Conservation (phyloP, 1,284 basidiomycete genomes). For the Pseudozyma hubeiensis region DNA sequence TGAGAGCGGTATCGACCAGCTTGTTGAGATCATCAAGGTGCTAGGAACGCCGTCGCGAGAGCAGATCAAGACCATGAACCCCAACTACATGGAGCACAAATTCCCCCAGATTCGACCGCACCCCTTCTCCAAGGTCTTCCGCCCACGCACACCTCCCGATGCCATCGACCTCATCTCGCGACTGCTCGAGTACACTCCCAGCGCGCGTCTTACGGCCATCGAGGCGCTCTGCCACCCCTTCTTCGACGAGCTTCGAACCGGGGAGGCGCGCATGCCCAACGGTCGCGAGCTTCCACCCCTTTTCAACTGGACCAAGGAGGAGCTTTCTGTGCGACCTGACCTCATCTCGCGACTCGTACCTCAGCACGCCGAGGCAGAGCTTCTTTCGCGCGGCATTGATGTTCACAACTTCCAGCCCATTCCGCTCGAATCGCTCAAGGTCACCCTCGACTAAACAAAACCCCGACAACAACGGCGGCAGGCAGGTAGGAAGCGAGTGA, state of each 20-base stretch:
- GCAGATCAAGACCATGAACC: slow-evolving; percentile 99
- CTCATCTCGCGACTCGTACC: slow-evolving; percentile 91
- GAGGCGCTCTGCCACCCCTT: slow-evolving; percentile 87
- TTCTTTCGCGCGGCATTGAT: slow-evolving; percentile 85
- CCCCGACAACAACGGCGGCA: slow-evolving; percentile 4
- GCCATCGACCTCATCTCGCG: slow-evolving; percentile 96
- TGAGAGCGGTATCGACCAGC: slow-evolving; percentile 98
- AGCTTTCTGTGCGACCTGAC: slow-evolving; percentile 94
- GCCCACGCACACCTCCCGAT: slow-evolving; percentile 93
- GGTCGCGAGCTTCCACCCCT: slow-evolving; percentile 93
- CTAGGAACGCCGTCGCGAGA: slow-evolving; percentile 97
- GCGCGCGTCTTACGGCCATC: slow-evolving; percentile 87
- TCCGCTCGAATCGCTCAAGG: slow-evolving; percentile 67
- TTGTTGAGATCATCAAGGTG: slow-evolving; percentile 99
- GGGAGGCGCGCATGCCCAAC: slow-evolving; percentile 90
- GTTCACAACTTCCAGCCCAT: slow-evolving; percentile 80
- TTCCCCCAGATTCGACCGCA: slow-evolving; percentile 98
- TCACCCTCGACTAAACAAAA: slow-evolving; percentile 65
- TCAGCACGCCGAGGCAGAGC: slow-evolving; percentile 85
- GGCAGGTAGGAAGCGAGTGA: not conserved
- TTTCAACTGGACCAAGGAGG: slow-evolving; percentile 97
- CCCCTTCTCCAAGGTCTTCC: slow-evolving; percentile 83
- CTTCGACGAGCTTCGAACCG: slow-evolving; percentile 90
- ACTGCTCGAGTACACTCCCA: slow-evolving; percentile 95
- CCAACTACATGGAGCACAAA: slow-evolving; percentile 99